phyloP scores from a whole-genome alignment of 2,329 filamentous ascomycete species.

The Aspergillus quadrilineatus region DNA sequence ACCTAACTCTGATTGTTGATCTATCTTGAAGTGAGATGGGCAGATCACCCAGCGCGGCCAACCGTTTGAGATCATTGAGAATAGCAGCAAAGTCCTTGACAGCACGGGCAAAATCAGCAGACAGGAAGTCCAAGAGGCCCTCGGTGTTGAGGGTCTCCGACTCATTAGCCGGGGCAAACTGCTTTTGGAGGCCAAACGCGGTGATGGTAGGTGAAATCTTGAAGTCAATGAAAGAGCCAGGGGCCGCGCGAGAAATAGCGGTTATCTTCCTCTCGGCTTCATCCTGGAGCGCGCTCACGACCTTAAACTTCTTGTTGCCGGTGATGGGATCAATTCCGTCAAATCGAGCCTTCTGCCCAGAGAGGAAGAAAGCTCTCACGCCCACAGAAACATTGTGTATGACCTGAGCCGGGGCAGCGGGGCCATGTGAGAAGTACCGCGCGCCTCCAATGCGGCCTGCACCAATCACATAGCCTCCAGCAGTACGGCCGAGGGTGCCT shows the following conservation, averaged over 20 bases:
- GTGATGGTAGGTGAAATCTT: conserved; percentile 85
- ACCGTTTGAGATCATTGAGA: conserved; percentile 74
- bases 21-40: conserved; percentile 71
- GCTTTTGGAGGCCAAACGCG: conserved; percentile 60
- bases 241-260: conserved; percentile 50
- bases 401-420: conserved; percentile 82
- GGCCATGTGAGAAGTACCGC: conserved; percentile 86
- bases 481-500: conserved; percentile 76
- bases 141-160: conserved; percentile 72
- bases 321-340: conserved; percentile 68
- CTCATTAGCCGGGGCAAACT: conserved; percentile 33
- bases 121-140: conserved; percentile 80
- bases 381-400: conserved; percentile 94
- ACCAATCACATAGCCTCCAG: conserved; percentile 81
- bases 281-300: conserved; percentile 72
- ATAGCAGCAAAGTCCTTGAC: conserved; percentile 79
- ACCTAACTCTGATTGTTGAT: conserved; percentile 73
- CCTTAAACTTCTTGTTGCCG: conserved; percentile 76
- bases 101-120: conserved; percentile 82
- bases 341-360: conserved; percentile 82
- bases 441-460: conserved; percentile 68
- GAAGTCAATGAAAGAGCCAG: conserved; percentile 88
- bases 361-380: conserved; percentile 87
- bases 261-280: conserved; percentile 68
- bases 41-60: conserved; percentile 77